Base-by-base conservation (phyloP, 140 eudicot species). In the Anethum foeniculum region DNA sequence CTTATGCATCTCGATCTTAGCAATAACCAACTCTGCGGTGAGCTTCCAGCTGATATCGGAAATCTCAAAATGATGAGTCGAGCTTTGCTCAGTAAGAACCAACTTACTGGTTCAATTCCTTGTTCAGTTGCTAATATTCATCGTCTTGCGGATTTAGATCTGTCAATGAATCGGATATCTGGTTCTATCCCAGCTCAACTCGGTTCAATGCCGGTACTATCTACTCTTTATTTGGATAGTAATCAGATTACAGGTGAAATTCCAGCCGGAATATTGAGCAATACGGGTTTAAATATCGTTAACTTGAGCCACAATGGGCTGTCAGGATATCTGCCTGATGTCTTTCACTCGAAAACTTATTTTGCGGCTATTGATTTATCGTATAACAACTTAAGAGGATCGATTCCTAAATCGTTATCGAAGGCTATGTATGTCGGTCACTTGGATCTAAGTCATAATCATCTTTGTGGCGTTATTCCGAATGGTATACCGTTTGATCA, bases 1-100 rank as follows among this genome's bases (percentile, higher is more conserved):
- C 75, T 94, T 54, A 94, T 83, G 94, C 98, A 94, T 71, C 82
- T 94, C 10, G 98, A 94, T 52, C 89, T 94, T 60, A 91, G 97
- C 81, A 89, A 83, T 73, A 94, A 94, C 60, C 82, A 84, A 49
- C 78, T 94, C 80, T 30, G 88, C 80, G 97, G 97, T 7, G 84
- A 16, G n/a, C 75, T 94, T 2, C 98, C 98, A 14, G 30, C 82
- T 11, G 95, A 94, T 49, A 71, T 92, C 60, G 97, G 98, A 44
- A 88, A 87, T 46, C 81, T 94, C 21, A 82, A 88, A 23, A 94
- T 94, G 98, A 87, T 94, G 95, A 90, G 97, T 84, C 92, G 98
- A 82, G 96, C 96, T 56, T 68, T 94, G 21, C 86, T 92, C 18
- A 89, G 81, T 80, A 79, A 89, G 19, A 94, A 94, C 85, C 86